Evolutionary conservation across 2,329 filamentous ascomycete species (phyloP), one percentile per base, ranked within the genome.

Genomic region (Grosmannia clavigera): DNA sequence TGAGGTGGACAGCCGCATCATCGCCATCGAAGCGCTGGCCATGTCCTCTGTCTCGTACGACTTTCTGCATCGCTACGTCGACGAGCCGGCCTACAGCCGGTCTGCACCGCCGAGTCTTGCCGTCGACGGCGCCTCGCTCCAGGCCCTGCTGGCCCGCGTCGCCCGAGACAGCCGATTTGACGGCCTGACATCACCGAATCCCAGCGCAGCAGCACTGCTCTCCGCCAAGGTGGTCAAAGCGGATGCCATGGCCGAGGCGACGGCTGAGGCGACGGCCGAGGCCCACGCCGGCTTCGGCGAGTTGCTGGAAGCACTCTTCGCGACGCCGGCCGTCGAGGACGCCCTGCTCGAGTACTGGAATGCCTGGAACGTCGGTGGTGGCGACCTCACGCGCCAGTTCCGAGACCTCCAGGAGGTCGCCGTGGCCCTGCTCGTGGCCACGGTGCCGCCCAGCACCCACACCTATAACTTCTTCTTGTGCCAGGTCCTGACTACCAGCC

Each of bases 301-400:
- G 11, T 14, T 7, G 11, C 46, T 58, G 6, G 35, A 35, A 25
- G 38, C 57, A 11, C 35, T 58, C 35, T 58, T 58, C 14, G 76
- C 0, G 67, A 91, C 87, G 62, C 81, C 87, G 58, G 59, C 57
- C 2, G 51, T 59, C 54, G 87, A 92, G 67, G 77, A 80, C 16
- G 78, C 85, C 0, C 76, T 96, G 19, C 72, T 96, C 54, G 87
- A 95, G 66, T 90, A 97, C 74, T 97, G 91, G 90, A 94, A 95
- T 65, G 85, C 87, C 3, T 96, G 91, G 92, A 25, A 51, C 11
- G 78, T 95, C 33, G 57, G 78, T 3, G 56, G 78, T 3, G 27
- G 27, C 10, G 79, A 92, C 62, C 86, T 88, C 0, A 78, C 79
- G n/a, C 78, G 81, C 64, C 86, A 91, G 67, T 95, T 97, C 68